Conservation (phyloP, 768 basidiomycete genomes). For the Termitomyces eurrhizus region DNA sequence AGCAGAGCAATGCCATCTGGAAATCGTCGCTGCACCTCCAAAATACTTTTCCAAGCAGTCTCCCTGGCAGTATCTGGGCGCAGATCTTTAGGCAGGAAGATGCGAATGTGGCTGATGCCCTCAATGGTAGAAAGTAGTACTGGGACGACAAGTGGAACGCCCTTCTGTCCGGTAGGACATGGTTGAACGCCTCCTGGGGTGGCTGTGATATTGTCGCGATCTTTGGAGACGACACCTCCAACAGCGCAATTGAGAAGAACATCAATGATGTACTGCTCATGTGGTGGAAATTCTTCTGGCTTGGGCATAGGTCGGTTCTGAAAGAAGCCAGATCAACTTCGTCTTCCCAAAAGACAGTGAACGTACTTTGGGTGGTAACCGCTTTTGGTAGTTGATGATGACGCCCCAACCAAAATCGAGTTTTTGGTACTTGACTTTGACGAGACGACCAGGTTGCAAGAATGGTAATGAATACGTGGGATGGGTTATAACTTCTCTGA, state of each 20-base stretch:
- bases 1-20: slow-evolving; percentile 82
- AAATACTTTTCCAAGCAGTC: slow-evolving; percentile 84
- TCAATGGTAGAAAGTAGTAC: slow-evolving; percentile 86
- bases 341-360: not conserved
- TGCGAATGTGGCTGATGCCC: slow-evolving; percentile 79
- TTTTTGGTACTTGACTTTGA: slow-evolving; percentile 83
- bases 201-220: slow-evolving; percentile 47
- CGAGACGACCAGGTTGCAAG: slow-evolving; percentile 88
- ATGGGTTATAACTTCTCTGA: slow-evolving; percentile 90
- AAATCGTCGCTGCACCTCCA: slow-evolving; percentile 89
- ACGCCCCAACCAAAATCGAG: slow-evolving; percentile 97
- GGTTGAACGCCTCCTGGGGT: slow-evolving; percentile 74
- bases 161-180: slow-evolving; percentile 67
- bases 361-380: slow-evolving; percentile 72
- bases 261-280: slow-evolving; percentile 91
- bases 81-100: slow-evolving; percentile 88
- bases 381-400: slow-evolving; percentile 89
- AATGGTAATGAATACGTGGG: slow-evolving; percentile 95
- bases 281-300: slow-evolving; percentile 69
- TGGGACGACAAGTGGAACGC: slow-evolving; percentile 82
- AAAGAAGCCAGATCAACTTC: not conserved
- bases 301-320: slow-evolving; percentile 67
- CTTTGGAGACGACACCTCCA: slow-evolving; percentile 58
- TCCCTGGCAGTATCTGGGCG: slow-evolving; percentile 72
- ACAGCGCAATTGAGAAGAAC: slow-evolving; percentile 80